phyloP scores from a whole-genome alignment of 2,329 filamentous ascomycete genomes.

The Penicillium sp. region DNA sequence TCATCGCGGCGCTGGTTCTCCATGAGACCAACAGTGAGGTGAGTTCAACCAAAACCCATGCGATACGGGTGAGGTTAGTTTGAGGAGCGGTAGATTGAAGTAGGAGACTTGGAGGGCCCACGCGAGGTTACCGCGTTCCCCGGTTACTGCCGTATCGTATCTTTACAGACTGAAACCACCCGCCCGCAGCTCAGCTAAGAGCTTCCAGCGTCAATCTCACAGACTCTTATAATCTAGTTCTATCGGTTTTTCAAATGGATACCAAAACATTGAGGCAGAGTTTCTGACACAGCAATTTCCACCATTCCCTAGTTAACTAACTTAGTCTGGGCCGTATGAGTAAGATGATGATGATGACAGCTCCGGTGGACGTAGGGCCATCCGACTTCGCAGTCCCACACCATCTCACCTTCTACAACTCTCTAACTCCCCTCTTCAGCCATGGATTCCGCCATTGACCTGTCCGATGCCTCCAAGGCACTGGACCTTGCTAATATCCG shows the following conservation, averaged over 20 bases:
- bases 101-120: slow-evolving; percentile 26
- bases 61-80: slow-evolving; percentile 16
- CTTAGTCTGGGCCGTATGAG: background rate
- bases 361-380: slow-evolving; percentile 1
- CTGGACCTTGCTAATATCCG: slow-evolving; percentile 89
- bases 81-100: slow-evolving; percentile 12
- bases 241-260: background rate
- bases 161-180: slow-evolving; percentile 20
- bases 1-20: slow-evolving; percentile 46
- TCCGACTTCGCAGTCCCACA: slow-evolving; percentile 16
- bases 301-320: too few species aligned
- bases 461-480: slow-evolving; percentile 77
- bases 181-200: too few species aligned
- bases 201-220: too few species aligned
- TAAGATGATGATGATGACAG: background rate
- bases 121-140: slow-evolving; percentile 35
- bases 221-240: too few species aligned
- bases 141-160: slow-evolving; percentile 23
- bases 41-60: slow-evolving; percentile 30
- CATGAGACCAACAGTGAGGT: slow-evolving; percentile 32
- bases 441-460: slow-evolving; percentile 90
- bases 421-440: slow-evolving; percentile 13
- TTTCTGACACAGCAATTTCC: background rate
- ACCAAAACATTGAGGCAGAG: background rate
- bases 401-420: slow-evolving; percentile 13